phyloP scores from a whole-genome alignment of 176 grass and related monocot genomes.

The Oryza punctata region DNA sequence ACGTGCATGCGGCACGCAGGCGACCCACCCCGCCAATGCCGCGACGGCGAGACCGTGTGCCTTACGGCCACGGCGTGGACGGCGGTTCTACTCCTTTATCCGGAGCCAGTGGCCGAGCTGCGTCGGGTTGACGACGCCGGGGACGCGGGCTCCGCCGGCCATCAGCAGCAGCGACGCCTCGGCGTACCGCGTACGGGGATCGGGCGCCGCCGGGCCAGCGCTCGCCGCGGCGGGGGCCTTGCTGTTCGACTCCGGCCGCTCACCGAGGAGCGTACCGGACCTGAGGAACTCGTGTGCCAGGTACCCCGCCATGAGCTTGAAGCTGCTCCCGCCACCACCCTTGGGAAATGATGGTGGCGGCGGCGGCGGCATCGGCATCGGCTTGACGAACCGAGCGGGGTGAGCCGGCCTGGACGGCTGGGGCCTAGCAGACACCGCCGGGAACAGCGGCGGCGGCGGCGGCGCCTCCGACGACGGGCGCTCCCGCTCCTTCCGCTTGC shows the following conservation, averaged over 20 bases:
- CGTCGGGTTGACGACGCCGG: constrained; percentile 75
- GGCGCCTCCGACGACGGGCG: neutral
- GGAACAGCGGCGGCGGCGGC: constrained; percentile 13
- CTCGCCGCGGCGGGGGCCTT: constrained; percentile 24
- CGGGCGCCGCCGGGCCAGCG: constrained; percentile 19
- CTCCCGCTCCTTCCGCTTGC: constrained; percentile 72
- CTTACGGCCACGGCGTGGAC: neutral
- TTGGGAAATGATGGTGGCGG: neutral
- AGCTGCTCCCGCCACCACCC: constrained; percentile 8
- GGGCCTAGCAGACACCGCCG: constrained; percentile 30
- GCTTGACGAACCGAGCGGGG: constrained; percentile 19
- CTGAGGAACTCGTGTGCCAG: constrained; percentile 88
- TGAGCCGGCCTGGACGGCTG: constrained; percentile 29
- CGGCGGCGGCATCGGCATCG: neutral
- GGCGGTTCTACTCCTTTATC: constrained; percentile 49
- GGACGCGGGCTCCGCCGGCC: constrained; percentile 54
- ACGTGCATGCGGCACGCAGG: constrained; percentile 7
- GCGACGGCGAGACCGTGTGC: neutral
- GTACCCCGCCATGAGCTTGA: constrained; percentile 80
- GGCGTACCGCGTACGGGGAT: constrained; percentile 42
- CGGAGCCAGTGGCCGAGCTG: constrained; percentile 81
- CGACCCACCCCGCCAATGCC: constrained; percentile 21
- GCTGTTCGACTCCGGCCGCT: constrained; percentile 25
- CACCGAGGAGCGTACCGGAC: constrained; percentile 67
- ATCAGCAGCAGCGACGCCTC: constrained; percentile 63